phyloP scores from a whole-genome alignment of 805 yeast species.

The Candida sonorensis region DNA sequence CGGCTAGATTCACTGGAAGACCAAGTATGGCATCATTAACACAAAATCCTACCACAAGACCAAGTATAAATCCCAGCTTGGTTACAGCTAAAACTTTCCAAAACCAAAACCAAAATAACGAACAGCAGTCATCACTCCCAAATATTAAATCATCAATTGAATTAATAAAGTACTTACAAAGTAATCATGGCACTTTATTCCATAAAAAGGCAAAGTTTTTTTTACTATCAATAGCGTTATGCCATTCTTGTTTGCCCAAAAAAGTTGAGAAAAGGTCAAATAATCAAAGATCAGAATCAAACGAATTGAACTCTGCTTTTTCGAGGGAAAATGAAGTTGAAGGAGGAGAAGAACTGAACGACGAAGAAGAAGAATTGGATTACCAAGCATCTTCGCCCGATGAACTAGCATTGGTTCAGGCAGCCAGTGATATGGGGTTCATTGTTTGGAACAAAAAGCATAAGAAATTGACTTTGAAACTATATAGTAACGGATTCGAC shows the following conservation, averaged over 20 bases:
- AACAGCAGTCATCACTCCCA: neutral
- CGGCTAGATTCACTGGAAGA: slow-evolving; percentile 35
- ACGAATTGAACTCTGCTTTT: slow-evolving; percentile 4
- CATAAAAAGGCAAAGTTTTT: slow-evolving; percentile 73
- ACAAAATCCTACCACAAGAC: slow-evolving; percentile 4
- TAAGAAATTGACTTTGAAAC: slow-evolving; percentile 54
- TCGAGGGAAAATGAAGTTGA: slow-evolving; percentile 5
- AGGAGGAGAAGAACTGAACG: slow-evolving; percentile 15
- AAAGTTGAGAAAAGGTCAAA: slow-evolving; percentile 16
- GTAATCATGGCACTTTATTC: slow-evolving; percentile 62
- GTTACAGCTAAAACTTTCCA: slow-evolving; percentile 34
- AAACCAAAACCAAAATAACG: too few relatives aligned
- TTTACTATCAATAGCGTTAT: slow-evolving; percentile 72
- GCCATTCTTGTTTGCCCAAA: slow-evolving; percentile 86
- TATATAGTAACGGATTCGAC: slow-evolving; percentile 80
- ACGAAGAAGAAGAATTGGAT: slow-evolving; percentile 44
- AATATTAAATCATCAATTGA: slow-evolving; percentile 52
- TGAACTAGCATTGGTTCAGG: slow-evolving; percentile 86
- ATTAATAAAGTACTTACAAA: slow-evolving; percentile 62
- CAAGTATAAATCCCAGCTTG: slow-evolving; percentile 16
- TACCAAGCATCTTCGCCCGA: slow-evolving; percentile 97
- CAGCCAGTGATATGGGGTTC: slow-evolving; percentile 93
- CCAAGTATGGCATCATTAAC: slow-evolving; percentile 50
- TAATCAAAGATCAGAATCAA: neutral
- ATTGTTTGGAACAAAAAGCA: slow-evolving; percentile 68